Base-by-base conservation (phyloP, 495 filamentous ascomycete genomes). In the Aspergillus steynii region DNA sequence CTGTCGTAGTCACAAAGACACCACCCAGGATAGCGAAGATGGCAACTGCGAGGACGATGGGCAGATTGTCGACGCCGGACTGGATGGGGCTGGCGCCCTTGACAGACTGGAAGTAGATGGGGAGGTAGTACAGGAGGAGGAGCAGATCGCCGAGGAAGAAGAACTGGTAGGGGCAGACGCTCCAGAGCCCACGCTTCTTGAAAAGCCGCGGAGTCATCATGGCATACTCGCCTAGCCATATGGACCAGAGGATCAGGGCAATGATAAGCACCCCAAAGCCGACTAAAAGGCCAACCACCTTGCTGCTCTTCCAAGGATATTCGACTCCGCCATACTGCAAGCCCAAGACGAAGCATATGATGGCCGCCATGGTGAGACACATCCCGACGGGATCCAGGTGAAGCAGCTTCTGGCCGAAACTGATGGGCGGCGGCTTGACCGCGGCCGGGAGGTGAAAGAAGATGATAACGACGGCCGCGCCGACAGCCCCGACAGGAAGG, bases 41-140 rank as follows among this genome's bases (percentile, higher is more conserved):
- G 51, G 65, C 62, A 28, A 75, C 60, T 28, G 69, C 63, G 50
- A 83, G 58, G 54, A 87, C 75, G 12, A 84, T 64, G 5, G 85
- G 79, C 2, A 88, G 74, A 42, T 80, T 84, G 8, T 70, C 68
- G 12, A 88, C 75, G 50, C 84, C 85, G 3, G 79, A 82, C 10
- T 68, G 58, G 48, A 76, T 74, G 7, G 86, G 79, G 25, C 65
- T 76, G 10, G 68, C 70, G 50, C 70, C 69, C 53, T 78, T 66
- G 51, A 88, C 73, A 28, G 65, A 68, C 62, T 90, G 86, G 67
- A 88, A 89, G 65, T 86, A 90, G 59, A 88, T 82, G 27, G 86
- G 85, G 3, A 89, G 71, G 60, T 84, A 88, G 68, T 85, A 88
- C 25, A 86, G 71, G 8, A 83, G 42, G 2, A 81, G 50, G 61